Evolutionary conservation across 2,329 filamentous ascomycete genomes (phyloP), one percentile per base, ranked within the genome.

Genomic region (Cladophialophora bantiana): DNA sequence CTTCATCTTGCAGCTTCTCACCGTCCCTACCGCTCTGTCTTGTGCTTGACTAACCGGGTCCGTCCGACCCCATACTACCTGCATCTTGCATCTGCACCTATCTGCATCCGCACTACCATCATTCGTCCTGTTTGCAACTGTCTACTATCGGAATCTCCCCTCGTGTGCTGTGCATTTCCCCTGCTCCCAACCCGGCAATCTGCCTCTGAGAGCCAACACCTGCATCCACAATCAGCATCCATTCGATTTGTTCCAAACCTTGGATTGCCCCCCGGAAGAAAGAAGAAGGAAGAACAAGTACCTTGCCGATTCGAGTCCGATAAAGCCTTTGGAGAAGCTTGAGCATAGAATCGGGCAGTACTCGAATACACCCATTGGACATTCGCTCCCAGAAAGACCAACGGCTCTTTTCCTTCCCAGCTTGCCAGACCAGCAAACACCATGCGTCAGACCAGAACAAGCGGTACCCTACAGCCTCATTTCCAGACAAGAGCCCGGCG

Each of bases 361-460:
- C 18, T 56, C 38, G 36, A 34, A 53, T 15, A 15, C 15, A 32
- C 31, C 59, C 3, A 20, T 32, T 53, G 20, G 20, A 48, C n/a
- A 12, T 26, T 50, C 34, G 4, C n/a, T 35, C 34, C 36, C 34
- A 35, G 45, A 40, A 15, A 13, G 10, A 45, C 58, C 50, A 40
- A 32, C 38, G 52, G 18, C 59, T 48, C 32, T 55, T 36, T 48
- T 52, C 5, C 18, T 36, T 32, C 40, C 61, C 64, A 68, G 68
- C 65, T 66, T 70, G 68, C 70, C 65, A 26, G 26, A 26, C 26
- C 26, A 26, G 26, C 26, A 45, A 65, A 59, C 68, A 70, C 48
- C 58, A 73, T 73, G 71, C 68, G 67, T 71, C 67, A 64, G 67
- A 65, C 56, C 48, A 66, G 55, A 68, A 62, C 56, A 50, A 68